Percentiles rank a stretch among this genome's conserved stretches.
phyloP scores from a whole-genome alignment of 1,139 yeast genomes.

The Geotrichum klebahnii region DNA sequence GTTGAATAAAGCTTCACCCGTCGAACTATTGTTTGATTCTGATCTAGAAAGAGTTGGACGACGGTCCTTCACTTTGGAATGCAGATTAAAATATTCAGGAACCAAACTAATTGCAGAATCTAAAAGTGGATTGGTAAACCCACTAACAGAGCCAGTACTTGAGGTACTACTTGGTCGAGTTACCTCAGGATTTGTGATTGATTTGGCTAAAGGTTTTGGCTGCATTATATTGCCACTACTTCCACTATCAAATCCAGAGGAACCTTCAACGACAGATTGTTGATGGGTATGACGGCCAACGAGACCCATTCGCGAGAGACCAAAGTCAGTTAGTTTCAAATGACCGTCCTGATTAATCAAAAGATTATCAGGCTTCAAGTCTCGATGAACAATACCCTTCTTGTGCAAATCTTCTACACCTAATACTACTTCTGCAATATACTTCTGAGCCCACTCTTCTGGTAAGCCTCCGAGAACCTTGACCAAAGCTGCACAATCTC shows the following conservation, averaged over 20 bases:
- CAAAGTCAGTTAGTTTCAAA: slow-evolving; percentile 89
- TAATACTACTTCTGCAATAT: slow-evolving; percentile 82
- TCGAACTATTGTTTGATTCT: slow-evolving; percentile 20
- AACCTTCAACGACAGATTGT: slow-evolving; percentile 38
- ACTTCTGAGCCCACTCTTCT: slow-evolving; percentile 75
- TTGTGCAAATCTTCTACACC: slow-evolving; percentile 87
- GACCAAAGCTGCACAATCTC: slow-evolving; percentile 86
- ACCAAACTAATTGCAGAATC: slow-evolving; percentile 34
- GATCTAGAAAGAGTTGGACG: slow-evolving; percentile 15
- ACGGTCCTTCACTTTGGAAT: slow-evolving; percentile 16
- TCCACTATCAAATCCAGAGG: slow-evolving; percentile 4
- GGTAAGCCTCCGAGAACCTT: slow-evolving; percentile 80
- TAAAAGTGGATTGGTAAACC: slow-evolving; percentile 20
- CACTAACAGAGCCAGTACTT: slow-evolving; percentile 12
- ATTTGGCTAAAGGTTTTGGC: slow-evolving; percentile 11
- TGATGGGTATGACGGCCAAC: slow-evolving; percentile 68
- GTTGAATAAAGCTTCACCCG: slow-evolving; percentile 21
- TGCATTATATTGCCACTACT: slow-evolving; percentile 6
- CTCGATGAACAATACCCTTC: slow-evolving; percentile 89
- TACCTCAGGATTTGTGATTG: slow-evolving; percentile 16
- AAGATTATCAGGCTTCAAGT: slow-evolving; percentile 89
- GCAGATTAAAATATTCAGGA: slow-evolving; percentile 33
- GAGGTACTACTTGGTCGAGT: slow-evolving; percentile 17
- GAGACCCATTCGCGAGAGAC: slow-evolving; percentile 84
- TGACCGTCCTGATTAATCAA: slow-evolving; percentile 85